Percentiles rank a stretch among this genome's conserved stretches.
These are phyloP conservation scores for Eimeria brunetti DNA, from an alignment of 169 alveolate genomes.

Conservation along the genomic window DNA sequence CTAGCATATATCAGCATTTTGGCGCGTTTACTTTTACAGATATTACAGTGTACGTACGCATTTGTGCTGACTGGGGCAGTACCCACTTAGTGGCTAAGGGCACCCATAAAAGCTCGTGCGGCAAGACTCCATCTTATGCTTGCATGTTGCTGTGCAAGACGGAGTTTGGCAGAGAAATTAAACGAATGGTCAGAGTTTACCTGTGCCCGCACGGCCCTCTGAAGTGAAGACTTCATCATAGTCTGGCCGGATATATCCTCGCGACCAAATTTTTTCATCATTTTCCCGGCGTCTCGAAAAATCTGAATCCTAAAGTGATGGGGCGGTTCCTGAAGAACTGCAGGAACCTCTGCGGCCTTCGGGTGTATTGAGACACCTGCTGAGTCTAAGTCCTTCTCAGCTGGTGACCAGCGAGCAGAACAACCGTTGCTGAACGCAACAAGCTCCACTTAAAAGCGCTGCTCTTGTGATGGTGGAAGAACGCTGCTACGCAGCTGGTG, in stretches of 20 bases:
- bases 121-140: not conserved
- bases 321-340: not conserved
- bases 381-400: not conserved
- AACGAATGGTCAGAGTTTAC: conserved; percentile 70
- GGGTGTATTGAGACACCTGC: not conserved
- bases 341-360: not conserved
- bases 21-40: not conserved
- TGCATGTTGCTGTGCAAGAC: not conserved
- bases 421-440: not conserved
- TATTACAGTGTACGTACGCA: not conserved
- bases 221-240: conserved; percentile 91
- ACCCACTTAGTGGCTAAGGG: not conserved
- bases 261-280: conserved; percentile 84
- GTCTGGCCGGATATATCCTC: conserved; percentile 92
- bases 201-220: conserved; percentile 89
- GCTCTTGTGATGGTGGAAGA: not conserved
- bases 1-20: not conserved
- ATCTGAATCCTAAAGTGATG: not conserved
- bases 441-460: not conserved
- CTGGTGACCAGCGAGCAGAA: not conserved
- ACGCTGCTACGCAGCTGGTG: not conserved
- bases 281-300: conserved; percentile 5
- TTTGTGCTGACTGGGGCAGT: not conserved
- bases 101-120: not conserved
- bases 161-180: not conserved